Evolutionary conservation across 2,329 filamentous ascomycete genomes (phyloP).

Genomic region (Plenodomus biglobosus): DNA sequence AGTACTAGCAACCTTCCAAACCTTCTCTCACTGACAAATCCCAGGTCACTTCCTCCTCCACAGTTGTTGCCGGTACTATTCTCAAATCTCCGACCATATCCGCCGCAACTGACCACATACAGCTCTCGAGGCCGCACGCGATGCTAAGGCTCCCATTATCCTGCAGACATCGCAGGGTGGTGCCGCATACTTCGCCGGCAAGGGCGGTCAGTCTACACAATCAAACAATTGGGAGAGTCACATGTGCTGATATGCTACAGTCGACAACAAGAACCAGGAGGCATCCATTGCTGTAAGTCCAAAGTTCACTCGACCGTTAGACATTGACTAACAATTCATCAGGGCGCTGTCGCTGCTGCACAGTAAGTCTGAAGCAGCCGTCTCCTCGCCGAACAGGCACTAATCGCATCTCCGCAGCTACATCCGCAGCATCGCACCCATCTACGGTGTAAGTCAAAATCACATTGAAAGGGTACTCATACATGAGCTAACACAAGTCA

Average conservation of each 20-base stretch:
- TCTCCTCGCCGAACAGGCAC: neutral
- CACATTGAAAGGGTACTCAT: neutral
- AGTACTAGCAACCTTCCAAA: neutral
- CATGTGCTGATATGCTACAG: neutral
- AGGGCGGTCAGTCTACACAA: conserved; percentile 27
- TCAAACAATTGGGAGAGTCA: neutral
- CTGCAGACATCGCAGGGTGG: conserved; percentile 86
- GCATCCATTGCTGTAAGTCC: conserved; percentile 69
- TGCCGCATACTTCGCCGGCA: conserved; percentile 70
- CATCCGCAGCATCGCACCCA: conserved; percentile 82
- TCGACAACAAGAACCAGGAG: conserved; percentile 63
- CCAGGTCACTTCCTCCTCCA: conserved; percentile 88
- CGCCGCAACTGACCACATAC: conserved; percentile 44
- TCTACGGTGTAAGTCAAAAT: conserved; percentile 62
- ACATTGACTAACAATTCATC: neutral
- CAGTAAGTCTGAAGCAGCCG: conserved; percentile 50
- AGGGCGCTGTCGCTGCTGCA: conserved; percentile 75
- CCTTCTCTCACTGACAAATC: conserved; percentile 5
- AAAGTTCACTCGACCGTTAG: neutral
- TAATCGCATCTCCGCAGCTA: conserved; percentile 55
- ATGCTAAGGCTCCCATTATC: conserved; percentile 87
- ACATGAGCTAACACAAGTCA: neutral
- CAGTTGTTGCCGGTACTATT: conserved; percentile 59
- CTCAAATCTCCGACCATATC: neutral
- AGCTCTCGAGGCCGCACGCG: conserved; percentile 89